Base-by-base conservation (phyloP, 73 alveolate species). In the Durusdinium trenchii region DNA sequence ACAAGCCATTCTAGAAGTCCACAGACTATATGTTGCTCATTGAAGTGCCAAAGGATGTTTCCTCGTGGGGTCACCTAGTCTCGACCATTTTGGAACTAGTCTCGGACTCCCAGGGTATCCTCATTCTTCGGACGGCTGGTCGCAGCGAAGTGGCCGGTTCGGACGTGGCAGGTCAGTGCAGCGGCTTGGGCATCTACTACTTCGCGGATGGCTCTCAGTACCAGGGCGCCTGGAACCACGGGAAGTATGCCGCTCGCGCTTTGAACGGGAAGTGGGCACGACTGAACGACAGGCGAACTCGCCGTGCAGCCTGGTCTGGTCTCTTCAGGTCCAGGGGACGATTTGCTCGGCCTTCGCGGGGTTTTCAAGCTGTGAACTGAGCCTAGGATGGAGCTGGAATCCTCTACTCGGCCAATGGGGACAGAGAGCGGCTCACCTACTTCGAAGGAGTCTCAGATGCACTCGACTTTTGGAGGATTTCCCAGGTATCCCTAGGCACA, bases 141-240 rank as follows among this genome's bases (percentile, higher is more conserved):
- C 43, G 43, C 36, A 26, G 76, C 9, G 36, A 40, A 62, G 76
- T 10, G 76, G 43, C 40, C 76, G 6, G 32, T 20, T 62, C 32
- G 36, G 40, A 26, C 38, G 36, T 6, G 5, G 76, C 69, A 89
- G 96, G 98, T 38, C 98, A 91, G 46, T 91, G 98, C 82, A 91
- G 98, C 40, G 98, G 98, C 79, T 61, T 91, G 89, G 98, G 98
- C 61, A 43, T 71, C 46, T 91, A 91, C 98, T 91, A n/a, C 98
- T 91, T 91, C 61, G 89, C 98, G 40, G 98, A 91, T 52, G 98
- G 98, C 82, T 67, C 98, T 46, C 98, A 91, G n/a, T 91, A 91
- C 60, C 98, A 78, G 57, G 98, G 98, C 6, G 87, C 90, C 76
- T 91, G 98, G 98, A 91, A 78, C 43, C 89, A 69, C 23, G 98